Evolutionary conservation across 768 basidiomycete species (phyloP).

Genomic region (Tricholoma saponaceum): DNA sequence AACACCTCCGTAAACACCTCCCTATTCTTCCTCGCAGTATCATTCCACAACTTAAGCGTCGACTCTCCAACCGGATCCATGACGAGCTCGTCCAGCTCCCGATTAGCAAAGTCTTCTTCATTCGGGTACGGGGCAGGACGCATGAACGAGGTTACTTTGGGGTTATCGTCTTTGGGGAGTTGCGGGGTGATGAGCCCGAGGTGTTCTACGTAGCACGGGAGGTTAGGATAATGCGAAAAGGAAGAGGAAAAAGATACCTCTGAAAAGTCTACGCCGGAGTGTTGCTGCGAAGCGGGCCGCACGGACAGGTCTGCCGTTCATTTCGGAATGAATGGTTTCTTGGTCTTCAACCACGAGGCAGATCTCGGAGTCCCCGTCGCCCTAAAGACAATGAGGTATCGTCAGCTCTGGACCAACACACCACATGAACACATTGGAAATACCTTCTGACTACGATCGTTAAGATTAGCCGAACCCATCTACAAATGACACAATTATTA

Average conservation of each 20-base stretch:
- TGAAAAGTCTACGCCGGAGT: constrained; percentile 78
- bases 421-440: neutral
- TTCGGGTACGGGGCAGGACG: constrained; percentile 70
- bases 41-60: constrained; percentile 56
- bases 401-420: neutral
- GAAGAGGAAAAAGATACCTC: constrained; percentile 42
- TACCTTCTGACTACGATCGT: constrained; percentile 81
- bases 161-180: constrained; percentile 30
- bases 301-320: constrained; percentile 73
- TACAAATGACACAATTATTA: constrained; percentile 20
- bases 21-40: constrained; percentile 75
- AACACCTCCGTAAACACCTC: constrained; percentile 87
- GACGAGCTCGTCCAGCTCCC: constrained; percentile 58
- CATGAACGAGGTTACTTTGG: constrained; percentile 61
- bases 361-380: constrained; percentile 94
- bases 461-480: constrained; percentile 94
- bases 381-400: constrained; percentile 34
- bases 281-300: constrained; percentile 81
- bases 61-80: constrained; percentile 74
- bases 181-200: constrained; percentile 85
- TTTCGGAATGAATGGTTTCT: constrained; percentile 67
- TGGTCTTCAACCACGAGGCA: constrained; percentile 88
- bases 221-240: constrained; percentile 5
- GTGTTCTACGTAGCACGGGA: constrained; percentile 51
- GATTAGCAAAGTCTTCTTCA: constrained; percentile 53